These are phyloP conservation scores for Chlorella sp. DNA, from an alignment of 139 green algal species.

Conservation along the genomic window DNA sequence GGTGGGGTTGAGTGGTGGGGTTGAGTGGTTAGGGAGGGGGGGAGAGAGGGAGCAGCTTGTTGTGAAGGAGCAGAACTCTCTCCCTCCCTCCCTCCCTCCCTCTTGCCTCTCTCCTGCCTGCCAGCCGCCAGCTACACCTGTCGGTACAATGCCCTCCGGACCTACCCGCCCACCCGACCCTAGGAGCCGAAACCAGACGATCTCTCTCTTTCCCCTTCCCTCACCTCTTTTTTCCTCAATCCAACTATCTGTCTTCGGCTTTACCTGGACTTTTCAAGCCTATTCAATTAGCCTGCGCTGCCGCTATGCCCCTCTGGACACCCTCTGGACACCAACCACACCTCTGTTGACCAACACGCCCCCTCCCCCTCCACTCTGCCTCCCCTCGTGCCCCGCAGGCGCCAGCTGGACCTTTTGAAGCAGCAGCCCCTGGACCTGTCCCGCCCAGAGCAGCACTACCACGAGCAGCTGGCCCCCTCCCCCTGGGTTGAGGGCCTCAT, in stretches of 20 bases:
- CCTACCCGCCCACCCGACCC: neutral
- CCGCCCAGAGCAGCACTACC: constrained; percentile 14
- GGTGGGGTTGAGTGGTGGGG: neutral
- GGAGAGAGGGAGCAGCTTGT: neutral
- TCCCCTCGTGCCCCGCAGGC: neutral
- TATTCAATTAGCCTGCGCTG: no score
- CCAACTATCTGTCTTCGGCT: no score
- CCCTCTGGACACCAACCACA: no score
- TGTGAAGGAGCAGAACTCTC: no score
- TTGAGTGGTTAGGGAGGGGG: neutral
- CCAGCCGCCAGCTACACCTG: neutral
- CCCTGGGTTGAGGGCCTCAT: constrained; percentile 28
- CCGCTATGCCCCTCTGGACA: no score
- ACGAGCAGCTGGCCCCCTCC: neutral
- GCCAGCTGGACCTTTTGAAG: neutral
- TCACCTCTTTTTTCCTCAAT: no score
- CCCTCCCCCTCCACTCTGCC: neutral
- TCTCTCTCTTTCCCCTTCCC: no score
- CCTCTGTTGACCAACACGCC: neutral
- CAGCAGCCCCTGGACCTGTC: constrained; percentile 7
- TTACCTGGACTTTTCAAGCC: no score
- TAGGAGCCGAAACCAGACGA: no score
- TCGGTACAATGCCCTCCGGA: neutral
- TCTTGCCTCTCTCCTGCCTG: neutral
- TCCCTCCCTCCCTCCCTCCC: neutral